These are phyloP conservation scores for Cyberlindnera suaveolens DNA, from an alignment of 805 yeast species.

Conservation along the genomic window DNA sequence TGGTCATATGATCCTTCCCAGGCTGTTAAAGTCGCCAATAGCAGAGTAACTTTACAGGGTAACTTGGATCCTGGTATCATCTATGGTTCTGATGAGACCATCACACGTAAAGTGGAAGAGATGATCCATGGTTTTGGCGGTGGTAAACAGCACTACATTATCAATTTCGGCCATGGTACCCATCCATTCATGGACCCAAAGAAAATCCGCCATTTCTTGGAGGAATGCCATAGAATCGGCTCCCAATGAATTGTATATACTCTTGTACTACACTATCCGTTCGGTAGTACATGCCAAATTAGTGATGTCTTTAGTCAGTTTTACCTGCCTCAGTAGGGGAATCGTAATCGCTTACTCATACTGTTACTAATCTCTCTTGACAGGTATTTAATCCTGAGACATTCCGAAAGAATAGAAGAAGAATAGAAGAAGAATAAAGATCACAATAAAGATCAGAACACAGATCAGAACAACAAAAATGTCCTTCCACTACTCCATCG, in stretches of 20 bases:
- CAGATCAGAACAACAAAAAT: not conserved
- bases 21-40: constrained; percentile 68
- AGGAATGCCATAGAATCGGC: constrained; percentile 84
- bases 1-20: constrained; percentile 85
- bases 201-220: constrained; percentile 73
- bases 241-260: constrained; percentile 25
- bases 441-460: not conserved
- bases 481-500: constrained; percentile 22
- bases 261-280: no score
- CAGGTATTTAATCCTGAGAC: no score
- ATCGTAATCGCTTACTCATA: not conserved
- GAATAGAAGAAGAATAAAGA: not conserved
- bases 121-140: constrained; percentile 95
- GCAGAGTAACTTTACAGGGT: constrained; percentile 86
- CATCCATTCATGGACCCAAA: constrained; percentile 97
- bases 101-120: constrained; percentile 70
- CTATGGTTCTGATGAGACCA: constrained; percentile 82
- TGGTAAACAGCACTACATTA: constrained; percentile 84
- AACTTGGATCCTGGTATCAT: constrained; percentile 93
- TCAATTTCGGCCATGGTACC: constrained; percentile 97
- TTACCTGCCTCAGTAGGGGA: not conserved
- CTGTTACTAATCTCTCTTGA: not conserved
- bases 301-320: no score
- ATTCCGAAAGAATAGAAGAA: not conserved
- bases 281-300: no score